phyloP scores from a whole-genome alignment of 352 stramenopile genomes.

The Globisporangium viniferum region DNA sequence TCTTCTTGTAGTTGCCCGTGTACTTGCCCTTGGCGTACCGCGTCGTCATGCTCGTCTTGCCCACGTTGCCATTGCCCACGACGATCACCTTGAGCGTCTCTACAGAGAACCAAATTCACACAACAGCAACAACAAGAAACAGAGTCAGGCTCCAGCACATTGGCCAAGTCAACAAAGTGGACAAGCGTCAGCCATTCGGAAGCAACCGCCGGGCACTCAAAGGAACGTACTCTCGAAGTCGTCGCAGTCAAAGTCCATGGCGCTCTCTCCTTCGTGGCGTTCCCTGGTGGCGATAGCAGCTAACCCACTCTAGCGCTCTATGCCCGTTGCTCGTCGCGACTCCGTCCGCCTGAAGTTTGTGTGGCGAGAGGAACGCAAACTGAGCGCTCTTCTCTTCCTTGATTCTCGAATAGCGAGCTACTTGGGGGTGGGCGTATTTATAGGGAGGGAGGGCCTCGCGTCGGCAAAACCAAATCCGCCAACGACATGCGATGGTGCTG shows the following conservation, averaged over 20 bases:
- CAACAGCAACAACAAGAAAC: background rate
- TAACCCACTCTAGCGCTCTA: too few relatives aligned
- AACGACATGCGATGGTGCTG: background rate
- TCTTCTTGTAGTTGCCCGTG: slow-evolving; percentile 84
- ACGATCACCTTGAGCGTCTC: slow-evolving; percentile 83
- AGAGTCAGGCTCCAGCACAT: background rate
- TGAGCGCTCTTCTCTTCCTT: background rate
- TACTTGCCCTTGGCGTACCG: slow-evolving; percentile 78
- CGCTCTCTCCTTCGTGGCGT: background rate
- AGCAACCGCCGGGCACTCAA: background rate
- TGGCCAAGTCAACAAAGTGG: background rate
- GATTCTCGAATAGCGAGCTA: background rate
- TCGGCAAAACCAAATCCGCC: background rate
- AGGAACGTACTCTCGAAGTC: slow-evolving; percentile 66
- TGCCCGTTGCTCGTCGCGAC: background rate
- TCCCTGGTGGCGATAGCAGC: too few relatives aligned
- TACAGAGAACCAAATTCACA: slow-evolving; percentile 13
- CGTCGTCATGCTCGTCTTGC: slow-evolving; percentile 81
- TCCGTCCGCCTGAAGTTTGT: background rate
- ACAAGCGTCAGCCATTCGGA: background rate
- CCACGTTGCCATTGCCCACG: slow-evolving; percentile 81
- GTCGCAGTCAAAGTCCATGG: slow-evolving; percentile 52
- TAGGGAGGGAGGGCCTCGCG: background rate
- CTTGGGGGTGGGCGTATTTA: background rate
- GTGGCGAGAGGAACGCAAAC: slow-evolving; percentile 2